Evolutionary conservation across 2,329 filamentous ascomycete species (phyloP).

Genomic region (Colletotrichum sublineola): DNA sequence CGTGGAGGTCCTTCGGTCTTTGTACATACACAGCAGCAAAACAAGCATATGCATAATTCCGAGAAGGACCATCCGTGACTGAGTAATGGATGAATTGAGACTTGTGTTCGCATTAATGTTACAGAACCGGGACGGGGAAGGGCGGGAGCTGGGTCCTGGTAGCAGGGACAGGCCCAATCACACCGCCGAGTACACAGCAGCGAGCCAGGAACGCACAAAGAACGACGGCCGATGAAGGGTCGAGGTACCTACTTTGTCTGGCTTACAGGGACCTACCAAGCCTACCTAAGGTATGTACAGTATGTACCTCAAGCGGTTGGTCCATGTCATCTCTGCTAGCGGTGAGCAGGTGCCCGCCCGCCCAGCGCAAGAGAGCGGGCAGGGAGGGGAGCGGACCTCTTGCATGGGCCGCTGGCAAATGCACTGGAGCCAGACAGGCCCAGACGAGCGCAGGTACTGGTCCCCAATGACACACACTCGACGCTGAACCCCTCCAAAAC

Average conservation of each 20-base stretch:
- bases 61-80: slow-evolving; percentile 4
- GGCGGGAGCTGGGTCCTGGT: slow-evolving; percentile 37
- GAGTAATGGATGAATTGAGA: slow-evolving; percentile 21
- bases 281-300: too few species aligned
- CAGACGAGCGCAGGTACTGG: slow-evolving; percentile 32
- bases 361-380: too few species aligned
- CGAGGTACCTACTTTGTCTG: slow-evolving; percentile 2
- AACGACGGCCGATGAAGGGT: not conserved
- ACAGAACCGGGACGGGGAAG: slow-evolving; percentile 39
- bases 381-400: slow-evolving; percentile 30
- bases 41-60: slow-evolving; percentile 23
- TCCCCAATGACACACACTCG: slow-evolving; percentile 40
- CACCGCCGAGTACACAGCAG: slow-evolving; percentile 32
- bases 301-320: slow-evolving; percentile 9
- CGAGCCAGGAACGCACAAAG: slow-evolving; percentile 15
- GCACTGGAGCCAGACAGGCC: slow-evolving; percentile 38
- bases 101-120: slow-evolving; percentile 38
- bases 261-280: too few species aligned
- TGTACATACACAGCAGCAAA: not conserved
- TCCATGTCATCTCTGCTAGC: slow-evolving; percentile 26
- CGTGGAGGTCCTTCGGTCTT: not conserved
- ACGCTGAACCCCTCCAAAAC: slow-evolving; percentile 39
- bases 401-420: slow-evolving; percentile 31
- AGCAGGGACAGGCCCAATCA: slow-evolving; percentile 30
- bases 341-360: slow-evolving; percentile 30